These are phyloP conservation scores for Ustilago sp. DNA, from an alignment of 1,284 basidiomycete species.

Conservation along the genomic window DNA sequence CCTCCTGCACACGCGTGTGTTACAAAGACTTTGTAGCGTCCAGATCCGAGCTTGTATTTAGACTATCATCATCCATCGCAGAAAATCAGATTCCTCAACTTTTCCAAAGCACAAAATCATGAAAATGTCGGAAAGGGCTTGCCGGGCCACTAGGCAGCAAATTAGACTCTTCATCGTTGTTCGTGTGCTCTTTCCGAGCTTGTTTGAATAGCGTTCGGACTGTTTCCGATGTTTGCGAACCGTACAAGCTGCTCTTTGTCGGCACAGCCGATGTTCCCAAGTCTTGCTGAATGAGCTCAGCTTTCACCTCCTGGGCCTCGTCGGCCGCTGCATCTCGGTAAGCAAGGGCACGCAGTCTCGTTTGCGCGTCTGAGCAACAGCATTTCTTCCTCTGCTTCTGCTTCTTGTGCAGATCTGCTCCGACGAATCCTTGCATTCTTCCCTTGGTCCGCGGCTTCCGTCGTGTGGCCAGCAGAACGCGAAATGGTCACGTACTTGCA, in stretches of 20 bases:
- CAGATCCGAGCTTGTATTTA: no score
- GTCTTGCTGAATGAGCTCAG: no score
- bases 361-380: neutral
- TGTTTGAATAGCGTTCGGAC: neutral
- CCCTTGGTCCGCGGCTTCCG: no score
- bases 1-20: no score
- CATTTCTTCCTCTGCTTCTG: neutral
- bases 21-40: no score
- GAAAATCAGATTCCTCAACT: no score
- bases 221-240: neutral
- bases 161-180: neutral
- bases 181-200: neutral
- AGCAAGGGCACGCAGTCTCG: neutral
- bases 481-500: no score
- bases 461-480: no score
- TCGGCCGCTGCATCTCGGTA: neutral
- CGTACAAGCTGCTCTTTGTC: neutral
- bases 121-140: neutral
- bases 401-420: neutral
- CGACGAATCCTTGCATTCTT: neutral
- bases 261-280: neutral
- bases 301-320: no score
- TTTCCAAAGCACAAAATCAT: no score
- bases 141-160: neutral
- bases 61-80: no score